Conservation (phyloP, 441 rosid genomes). For the Theobroma grandiflorum region DNA sequence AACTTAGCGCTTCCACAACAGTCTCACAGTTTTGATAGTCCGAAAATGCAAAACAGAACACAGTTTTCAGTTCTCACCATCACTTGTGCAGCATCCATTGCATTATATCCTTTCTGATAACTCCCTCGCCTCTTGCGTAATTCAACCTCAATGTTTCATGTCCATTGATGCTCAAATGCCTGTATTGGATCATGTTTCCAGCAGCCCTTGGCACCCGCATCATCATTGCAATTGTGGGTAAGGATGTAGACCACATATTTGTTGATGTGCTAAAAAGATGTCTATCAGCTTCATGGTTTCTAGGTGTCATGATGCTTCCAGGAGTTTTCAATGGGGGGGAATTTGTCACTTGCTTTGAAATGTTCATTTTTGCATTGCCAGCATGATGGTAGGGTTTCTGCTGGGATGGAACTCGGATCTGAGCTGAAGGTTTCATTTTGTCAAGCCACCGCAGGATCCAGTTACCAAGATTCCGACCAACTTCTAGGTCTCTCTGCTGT, state of each 20-base stretch:
- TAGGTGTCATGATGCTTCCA: constrained; percentile 41
- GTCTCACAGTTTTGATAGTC: constrained; percentile 22
- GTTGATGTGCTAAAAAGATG: constrained; percentile 59
- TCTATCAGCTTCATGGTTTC: constrained; percentile 54
- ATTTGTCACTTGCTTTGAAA: constrained; percentile 46
- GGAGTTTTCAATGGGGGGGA: constrained; percentile 48
- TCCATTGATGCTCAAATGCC: constrained; percentile 48
- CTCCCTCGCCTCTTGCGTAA: constrained; percentile 46
- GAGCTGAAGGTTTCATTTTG: constrained; percentile 85
- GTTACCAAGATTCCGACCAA: constrained; percentile 86
- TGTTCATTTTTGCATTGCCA: constrained; percentile 39
- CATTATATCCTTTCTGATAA: constrained; percentile 74
- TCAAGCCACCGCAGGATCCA: constrained; percentile 92
- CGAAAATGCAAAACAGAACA: constrained; percentile 11
- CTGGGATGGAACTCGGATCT: constrained; percentile 56
- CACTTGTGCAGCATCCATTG: constrained; percentile 68
- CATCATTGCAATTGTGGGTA: constrained; percentile 68
- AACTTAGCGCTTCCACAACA: background rate
- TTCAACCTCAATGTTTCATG: constrained; percentile 35
- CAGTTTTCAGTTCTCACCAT: constrained; percentile 22
- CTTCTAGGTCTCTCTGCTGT: constrained; percentile 85
- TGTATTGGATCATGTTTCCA: constrained; percentile 61
- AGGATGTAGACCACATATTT: constrained; percentile 51
- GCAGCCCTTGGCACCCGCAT: constrained; percentile 59
- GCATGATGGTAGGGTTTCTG: constrained; percentile 33